Percentiles rank a stretch among this genome's conserved stretches.
These are phyloP conservation scores for Thielaviopsis populi DNA, from an alignment of 2,329 filamentous ascomycete genomes.

Conservation along the genomic window DNA sequence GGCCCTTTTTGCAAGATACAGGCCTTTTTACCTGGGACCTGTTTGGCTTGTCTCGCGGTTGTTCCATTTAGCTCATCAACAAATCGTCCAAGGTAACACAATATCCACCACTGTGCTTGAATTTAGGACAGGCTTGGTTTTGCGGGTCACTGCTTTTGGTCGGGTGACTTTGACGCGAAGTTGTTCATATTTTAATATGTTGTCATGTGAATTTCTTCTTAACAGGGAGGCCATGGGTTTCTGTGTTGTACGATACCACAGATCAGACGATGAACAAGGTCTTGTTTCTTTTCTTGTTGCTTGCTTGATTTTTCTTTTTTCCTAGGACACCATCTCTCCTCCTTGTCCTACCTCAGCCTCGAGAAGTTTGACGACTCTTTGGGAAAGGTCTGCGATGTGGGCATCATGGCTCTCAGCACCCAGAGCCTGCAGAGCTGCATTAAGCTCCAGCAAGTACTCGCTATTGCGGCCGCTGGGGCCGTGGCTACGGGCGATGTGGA, in stretches of 20 bases:
- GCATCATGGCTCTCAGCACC: conserved; percentile 64
- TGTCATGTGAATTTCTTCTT: conserved; percentile 2
- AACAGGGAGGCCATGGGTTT: not conserved
- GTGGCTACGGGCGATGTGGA: conserved; percentile 59
- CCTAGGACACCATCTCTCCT: not conserved
- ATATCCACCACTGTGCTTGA: not conserved
- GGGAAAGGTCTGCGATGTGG: conserved; percentile 71
- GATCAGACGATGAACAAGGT: not conserved
- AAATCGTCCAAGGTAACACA: not conserved
- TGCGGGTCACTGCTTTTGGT: not conserved
- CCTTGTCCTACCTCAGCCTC: not conserved
- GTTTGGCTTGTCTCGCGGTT: not conserved
- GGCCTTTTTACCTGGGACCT: not conserved
- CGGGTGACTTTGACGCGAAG: no score
- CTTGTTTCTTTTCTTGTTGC: not conserved
- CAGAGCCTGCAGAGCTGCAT: conserved; percentile 57
- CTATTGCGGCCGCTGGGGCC: conserved; percentile 82
- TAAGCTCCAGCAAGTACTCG: conserved; percentile 75
- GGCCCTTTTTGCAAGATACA: not conserved
- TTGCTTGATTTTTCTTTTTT: not conserved
- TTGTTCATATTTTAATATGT: not conserved
- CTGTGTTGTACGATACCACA: not conserved
- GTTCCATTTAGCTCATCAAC: not conserved
- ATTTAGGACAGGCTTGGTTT: not conserved
- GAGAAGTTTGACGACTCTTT: conserved; percentile 51